These are phyloP conservation scores for Cicer cuneatum DNA, from an alignment of 306 rosid species.

Conservation along the genomic window DNA sequence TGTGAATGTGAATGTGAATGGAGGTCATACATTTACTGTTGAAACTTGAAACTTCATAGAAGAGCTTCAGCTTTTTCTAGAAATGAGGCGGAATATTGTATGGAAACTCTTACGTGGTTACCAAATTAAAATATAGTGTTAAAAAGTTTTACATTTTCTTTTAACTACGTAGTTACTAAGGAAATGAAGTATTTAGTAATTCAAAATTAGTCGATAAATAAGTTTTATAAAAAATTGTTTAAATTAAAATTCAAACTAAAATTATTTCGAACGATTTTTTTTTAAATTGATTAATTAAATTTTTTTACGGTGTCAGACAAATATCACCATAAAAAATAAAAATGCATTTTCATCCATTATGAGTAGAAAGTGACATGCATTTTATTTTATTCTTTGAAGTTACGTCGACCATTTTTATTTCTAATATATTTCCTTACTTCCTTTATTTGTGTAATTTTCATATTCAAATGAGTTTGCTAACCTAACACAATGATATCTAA, in stretches of 20 bases:
- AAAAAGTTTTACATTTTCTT: not conserved
- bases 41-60: constrained; percentile 14
- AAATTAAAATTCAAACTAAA: too few species aligned
- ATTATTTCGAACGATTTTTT: too few species aligned
- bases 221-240: too few species aligned
- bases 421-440: not conserved
- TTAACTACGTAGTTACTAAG: too few species aligned
- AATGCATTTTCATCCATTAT: not conserved
- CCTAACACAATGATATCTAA: constrained; percentile 12
- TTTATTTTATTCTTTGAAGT: not conserved
- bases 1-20: too few species aligned
- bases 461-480: constrained; percentile 38
- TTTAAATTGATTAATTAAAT: too few species aligned
- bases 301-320: not conserved
- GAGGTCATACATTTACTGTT: not conserved
- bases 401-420: not conserved
- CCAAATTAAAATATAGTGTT: too few species aligned
- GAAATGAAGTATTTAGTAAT: too few species aligned
- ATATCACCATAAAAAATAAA: not conserved
- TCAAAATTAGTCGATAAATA: too few species aligned
- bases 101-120: too few species aligned
- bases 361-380: not conserved
- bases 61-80: constrained; percentile 19
- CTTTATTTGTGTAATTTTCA: not conserved
- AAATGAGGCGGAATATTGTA: constrained; percentile 10